Evolutionary conservation across 345 rosid species (phyloP).

Genomic region (Nephelium lappaceum): DNA sequence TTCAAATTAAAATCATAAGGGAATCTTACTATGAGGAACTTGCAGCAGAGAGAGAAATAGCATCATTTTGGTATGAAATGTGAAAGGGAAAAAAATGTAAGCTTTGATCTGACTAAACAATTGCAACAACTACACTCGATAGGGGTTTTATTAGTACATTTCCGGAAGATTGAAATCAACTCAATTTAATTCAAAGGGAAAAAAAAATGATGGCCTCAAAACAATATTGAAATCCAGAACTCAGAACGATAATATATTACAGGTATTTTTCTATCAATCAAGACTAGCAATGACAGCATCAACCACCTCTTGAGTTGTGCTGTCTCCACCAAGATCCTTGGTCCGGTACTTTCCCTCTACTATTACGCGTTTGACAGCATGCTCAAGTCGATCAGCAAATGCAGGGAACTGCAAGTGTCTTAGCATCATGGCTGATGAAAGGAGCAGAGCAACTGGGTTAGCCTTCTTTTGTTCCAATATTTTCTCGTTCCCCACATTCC

Average conservation of each 20-base stretch:
- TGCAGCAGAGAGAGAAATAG: neutral
- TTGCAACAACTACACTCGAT: neutral
- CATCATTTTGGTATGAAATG: neutral
- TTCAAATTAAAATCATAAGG: too few species aligned
- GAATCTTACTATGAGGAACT: too few species aligned
- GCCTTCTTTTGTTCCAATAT: constrained; percentile 64
- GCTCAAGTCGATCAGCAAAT: constrained; percentile 86
- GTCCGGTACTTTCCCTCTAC: constrained; percentile 65
- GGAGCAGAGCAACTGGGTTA: constrained; percentile 92
- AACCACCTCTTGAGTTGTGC: constrained; percentile 81
- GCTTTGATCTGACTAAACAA: too few species aligned
- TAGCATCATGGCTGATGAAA: constrained; percentile 96
- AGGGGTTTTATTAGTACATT: neutral
- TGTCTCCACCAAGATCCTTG: constrained; percentile 78
- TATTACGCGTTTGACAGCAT: constrained; percentile 75
- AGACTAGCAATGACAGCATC: constrained; percentile 75
- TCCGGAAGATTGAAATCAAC: neutral
- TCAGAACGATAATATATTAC: neutral
- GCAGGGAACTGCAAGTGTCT: constrained; percentile 95
- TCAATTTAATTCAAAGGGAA: neutral
- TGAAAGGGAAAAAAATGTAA: too few species aligned
- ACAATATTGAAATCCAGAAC: neutral
- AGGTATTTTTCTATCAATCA: constrained; percentile 32
- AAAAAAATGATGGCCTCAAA: neutral
- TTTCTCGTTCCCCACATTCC: constrained; percentile 85